These are phyloP conservation scores for Phaeotremella fagi DNA, from an alignment of 768 basidiomycete species.

Conservation along the genomic window DNA sequence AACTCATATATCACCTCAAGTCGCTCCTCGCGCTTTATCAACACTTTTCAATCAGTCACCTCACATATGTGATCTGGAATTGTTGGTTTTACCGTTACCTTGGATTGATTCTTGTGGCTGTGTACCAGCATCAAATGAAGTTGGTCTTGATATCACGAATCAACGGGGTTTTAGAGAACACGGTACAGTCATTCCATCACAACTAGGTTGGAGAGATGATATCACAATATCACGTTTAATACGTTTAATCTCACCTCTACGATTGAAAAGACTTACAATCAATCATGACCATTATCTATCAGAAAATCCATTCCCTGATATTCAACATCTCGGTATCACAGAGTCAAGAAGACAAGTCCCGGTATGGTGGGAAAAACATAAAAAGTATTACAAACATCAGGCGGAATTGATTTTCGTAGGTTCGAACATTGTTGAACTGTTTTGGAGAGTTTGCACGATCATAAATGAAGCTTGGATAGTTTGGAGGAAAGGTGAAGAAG, in stretches of 20 bases:
- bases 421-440: background rate
- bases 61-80: background rate
- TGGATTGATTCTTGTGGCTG: background rate
- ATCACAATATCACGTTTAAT: background rate
- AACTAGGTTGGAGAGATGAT: background rate
- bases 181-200: background rate
- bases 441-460: background rate
- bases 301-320: background rate
- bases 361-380: background rate
- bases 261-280: background rate
- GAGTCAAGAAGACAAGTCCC: background rate
- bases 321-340: background rate
- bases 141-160: background rate
- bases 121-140: background rate
- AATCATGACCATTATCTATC: constrained; percentile 3
- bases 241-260: background rate
- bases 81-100: background rate
- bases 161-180: background rate
- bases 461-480: constrained; percentile 1
- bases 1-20: background rate
- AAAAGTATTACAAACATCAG: background rate
- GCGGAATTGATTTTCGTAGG: background rate
- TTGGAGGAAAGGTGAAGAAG: background rate
- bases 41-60: background rate
- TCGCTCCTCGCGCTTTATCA: background rate